Percentiles rank a stretch among this genome's conserved stretches.
phyloP scores from a whole-genome alignment of 164 flowering plant genomes.

The Magnolia sinica region DNA sequence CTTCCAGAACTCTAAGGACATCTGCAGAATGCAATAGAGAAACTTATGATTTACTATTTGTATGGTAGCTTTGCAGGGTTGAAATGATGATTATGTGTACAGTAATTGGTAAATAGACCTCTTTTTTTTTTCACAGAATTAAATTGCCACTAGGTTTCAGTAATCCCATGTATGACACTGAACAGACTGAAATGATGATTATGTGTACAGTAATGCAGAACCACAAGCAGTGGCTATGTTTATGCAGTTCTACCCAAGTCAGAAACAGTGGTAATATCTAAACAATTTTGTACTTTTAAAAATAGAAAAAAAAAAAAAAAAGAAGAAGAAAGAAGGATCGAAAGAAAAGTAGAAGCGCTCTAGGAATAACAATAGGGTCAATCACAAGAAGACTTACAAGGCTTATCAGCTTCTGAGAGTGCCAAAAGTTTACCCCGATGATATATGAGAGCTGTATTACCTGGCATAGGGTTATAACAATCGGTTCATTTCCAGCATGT shows the following conservation, averaged over 20 bases:
- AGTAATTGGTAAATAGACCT: background rate
- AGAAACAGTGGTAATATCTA: background rate
- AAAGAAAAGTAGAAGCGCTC: background rate
- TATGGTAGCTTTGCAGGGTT: background rate
- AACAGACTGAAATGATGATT: too few relatives aligned
- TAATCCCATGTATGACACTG: background rate
- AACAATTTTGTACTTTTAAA: too few relatives aligned
- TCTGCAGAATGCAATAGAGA: slow-evolving; percentile 35
- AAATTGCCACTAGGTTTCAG: background rate
- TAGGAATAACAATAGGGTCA: background rate
- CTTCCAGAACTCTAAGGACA: slow-evolving; percentile 84
- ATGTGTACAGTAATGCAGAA: background rate
- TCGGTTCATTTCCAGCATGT: slow-evolving; percentile 11
- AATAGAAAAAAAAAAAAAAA: too few relatives aligned
- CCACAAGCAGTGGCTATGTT: background rate
- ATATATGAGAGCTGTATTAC: slow-evolving; percentile 81
- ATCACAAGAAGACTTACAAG: slow-evolving; percentile 54
- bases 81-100: background rate
- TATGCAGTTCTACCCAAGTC: background rate
- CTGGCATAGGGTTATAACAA: slow-evolving; percentile 35
- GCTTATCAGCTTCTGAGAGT: slow-evolving; percentile 83
- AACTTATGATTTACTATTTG: background rate
- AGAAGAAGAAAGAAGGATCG: background rate
- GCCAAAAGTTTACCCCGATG: slow-evolving; percentile 93
- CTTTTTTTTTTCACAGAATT: background rate